Evolutionary conservation across 1,284 basidiomycete species (phyloP).

Genomic region (Afroboletus lepidellus): DNA sequence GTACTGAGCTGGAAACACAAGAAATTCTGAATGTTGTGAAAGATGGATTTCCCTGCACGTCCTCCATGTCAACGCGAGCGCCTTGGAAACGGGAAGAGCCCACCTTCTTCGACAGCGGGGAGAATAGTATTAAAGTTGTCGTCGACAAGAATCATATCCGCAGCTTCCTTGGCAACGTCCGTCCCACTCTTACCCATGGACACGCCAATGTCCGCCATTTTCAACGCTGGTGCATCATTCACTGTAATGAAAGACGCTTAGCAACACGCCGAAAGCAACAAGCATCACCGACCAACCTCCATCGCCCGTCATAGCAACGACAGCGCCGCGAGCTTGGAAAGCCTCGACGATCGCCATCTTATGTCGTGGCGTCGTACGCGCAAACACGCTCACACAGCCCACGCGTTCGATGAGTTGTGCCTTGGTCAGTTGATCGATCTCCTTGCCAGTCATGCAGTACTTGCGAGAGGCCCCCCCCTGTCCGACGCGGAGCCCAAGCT

Average conservation of each 20-base stretch:
- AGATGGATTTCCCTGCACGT: constrained; percentile 86
- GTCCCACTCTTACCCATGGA: constrained; percentile 97
- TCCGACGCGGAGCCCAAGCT: constrained; percentile 80
- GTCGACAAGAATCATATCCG: constrained; percentile 95
- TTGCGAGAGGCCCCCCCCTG: constrained; percentile 8
- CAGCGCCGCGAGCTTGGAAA: constrained; percentile 82
- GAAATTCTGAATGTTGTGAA: constrained; percentile 99
- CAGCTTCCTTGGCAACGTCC: constrained; percentile 97
- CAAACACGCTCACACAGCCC: constrained; percentile 85
- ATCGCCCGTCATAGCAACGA: constrained; percentile 98
- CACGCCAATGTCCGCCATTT: constrained; percentile 97
- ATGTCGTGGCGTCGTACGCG: constrained; percentile 92
- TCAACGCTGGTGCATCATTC: constrained; percentile 95
- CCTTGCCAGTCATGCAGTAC: constrained; percentile 78
- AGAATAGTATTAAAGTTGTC: constrained; percentile 96
- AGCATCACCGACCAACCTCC: constrained; percentile 50
- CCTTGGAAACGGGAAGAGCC: not conserved
- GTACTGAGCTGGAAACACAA: constrained; percentile 96
- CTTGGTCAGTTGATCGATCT: constrained; percentile 82
- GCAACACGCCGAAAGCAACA: not conserved
- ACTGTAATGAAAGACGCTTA: constrained; percentile 46
- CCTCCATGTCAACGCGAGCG: not conserved
- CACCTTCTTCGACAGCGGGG: constrained; percentile 93
- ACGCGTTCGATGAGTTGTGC: constrained; percentile 83
- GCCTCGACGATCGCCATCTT: constrained; percentile 97